phyloP scores from a whole-genome alignment of 176 grass and related monocot genomes.

The Thinopyrum elongatum region DNA sequence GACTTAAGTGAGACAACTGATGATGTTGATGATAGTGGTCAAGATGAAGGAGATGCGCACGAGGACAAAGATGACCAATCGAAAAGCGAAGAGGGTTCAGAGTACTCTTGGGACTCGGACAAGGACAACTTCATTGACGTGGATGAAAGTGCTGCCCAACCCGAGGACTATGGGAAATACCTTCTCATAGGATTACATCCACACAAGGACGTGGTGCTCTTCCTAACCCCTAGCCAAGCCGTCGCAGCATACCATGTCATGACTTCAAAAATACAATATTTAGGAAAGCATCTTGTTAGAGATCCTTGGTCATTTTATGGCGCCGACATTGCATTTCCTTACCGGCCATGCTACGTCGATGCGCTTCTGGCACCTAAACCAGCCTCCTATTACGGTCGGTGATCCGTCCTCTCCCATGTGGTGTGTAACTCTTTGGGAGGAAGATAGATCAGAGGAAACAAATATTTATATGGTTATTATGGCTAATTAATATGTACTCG shows the following conservation, averaged over 20 bases:
- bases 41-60: not conserved
- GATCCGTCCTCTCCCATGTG: no score
- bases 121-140: not conserved
- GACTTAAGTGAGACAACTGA: not conserved
- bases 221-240: rapidly evolving
- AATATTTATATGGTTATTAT: no score
- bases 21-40: not conserved
- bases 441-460: no score
- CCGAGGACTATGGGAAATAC: not conserved
- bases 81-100: not conserved
- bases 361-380: no score
- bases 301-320: no score
- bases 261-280: not conserved
- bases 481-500: no score
- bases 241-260: not conserved
- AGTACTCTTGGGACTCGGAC: not conserved
- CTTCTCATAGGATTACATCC: not conserved
- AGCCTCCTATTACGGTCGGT: no score
- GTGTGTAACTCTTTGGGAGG: no score
- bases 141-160: not conserved
- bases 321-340: no score
- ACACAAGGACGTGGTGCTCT: not conserved
- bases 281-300: not conserved
- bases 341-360: no score
- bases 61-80: not conserved